A percentile compares a stretch with the other conserved stretches of the same genome.
phyloP scores from a whole-genome alignment of 1,284 basidiomycete genomes.

The Mycosarcoma maydis region DNA sequence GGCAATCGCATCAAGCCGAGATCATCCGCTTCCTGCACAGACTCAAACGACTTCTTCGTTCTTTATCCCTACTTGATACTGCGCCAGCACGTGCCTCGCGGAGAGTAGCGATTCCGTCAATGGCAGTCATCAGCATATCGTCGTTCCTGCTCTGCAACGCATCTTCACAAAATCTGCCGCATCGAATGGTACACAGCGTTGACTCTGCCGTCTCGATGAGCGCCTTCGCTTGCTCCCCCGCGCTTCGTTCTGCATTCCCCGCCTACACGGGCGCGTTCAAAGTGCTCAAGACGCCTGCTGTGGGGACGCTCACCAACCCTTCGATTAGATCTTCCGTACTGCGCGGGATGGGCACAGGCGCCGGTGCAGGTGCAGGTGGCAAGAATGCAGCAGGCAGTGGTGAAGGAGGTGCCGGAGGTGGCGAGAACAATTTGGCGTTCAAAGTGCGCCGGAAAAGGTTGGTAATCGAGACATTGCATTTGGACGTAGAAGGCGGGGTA shows the following conservation, averaged over 20 bases:
- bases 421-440: constrained; percentile 92
- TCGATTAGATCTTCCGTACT: constrained; percentile 52
- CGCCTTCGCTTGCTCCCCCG: constrained; percentile 49
- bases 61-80: constrained; percentile 36
- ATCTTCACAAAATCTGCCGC: constrained; percentile 14
- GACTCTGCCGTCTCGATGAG: constrained; percentile 53
- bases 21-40: constrained; percentile 52
- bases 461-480: constrained; percentile 88
- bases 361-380: constrained; percentile 7
- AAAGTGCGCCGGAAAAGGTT: constrained; percentile 87
- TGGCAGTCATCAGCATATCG: constrained; percentile 47
- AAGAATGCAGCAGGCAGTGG: constrained; percentile 27
- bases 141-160: constrained; percentile 26
- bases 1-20: constrained; percentile 16
- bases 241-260: constrained; percentile 39
- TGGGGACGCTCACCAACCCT: constrained; percentile 56
- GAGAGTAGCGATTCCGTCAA: constrained; percentile 31
- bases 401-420: constrained; percentile 71
- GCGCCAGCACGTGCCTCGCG: neutral
- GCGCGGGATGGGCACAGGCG: constrained; percentile 57
- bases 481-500: constrained; percentile 90
- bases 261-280: constrained; percentile 58
- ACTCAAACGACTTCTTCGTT: constrained; percentile 46
- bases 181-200: constrained; percentile 44
- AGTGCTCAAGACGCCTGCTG: constrained; percentile 51